These are phyloP conservation scores for Collariella sp. DNA, from an alignment of 495 filamentous ascomycete species.

Conservation along the genomic window DNA sequence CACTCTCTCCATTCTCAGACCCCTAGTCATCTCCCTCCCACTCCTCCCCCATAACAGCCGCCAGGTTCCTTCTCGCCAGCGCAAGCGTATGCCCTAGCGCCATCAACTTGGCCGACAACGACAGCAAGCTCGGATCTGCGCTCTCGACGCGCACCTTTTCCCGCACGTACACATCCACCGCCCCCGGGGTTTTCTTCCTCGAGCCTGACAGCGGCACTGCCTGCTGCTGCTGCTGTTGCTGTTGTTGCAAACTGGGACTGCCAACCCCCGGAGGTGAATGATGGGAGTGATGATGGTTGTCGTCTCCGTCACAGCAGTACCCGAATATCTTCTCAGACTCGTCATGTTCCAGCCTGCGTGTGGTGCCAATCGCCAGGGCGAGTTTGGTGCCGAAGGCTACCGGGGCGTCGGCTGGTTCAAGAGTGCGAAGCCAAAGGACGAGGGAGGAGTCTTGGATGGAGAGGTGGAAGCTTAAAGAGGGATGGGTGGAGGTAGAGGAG, in stretches of 20 bases:
- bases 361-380: constrained; percentile 48
- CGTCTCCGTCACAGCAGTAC: constrained; percentile 18
- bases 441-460: constrained; percentile 69
- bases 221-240: background rate
- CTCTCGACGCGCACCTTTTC: constrained; percentile 89
- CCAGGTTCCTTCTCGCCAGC: constrained; percentile 61
- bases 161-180: constrained; percentile 64
- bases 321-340: constrained; percentile 67
- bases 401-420: constrained; percentile 53
- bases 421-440: constrained; percentile 67
- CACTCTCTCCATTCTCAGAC: background rate
- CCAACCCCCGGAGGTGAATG: background rate
- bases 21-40: constrained; percentile 21
- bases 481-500: constrained; percentile 38
- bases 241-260: background rate
- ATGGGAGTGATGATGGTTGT: background rate
- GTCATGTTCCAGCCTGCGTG: constrained; percentile 63
- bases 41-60: constrained; percentile 67
- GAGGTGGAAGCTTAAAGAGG: constrained; percentile 62
- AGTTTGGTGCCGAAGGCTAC: constrained; percentile 43
- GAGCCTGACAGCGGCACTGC: constrained; percentile 7
- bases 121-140: constrained; percentile 81
- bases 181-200: background rate
- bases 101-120: constrained; percentile 77
- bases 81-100: constrained; percentile 67